Base-by-base conservation (phyloP, 1,139 yeast genomes). In the Candida sojae region DNA sequence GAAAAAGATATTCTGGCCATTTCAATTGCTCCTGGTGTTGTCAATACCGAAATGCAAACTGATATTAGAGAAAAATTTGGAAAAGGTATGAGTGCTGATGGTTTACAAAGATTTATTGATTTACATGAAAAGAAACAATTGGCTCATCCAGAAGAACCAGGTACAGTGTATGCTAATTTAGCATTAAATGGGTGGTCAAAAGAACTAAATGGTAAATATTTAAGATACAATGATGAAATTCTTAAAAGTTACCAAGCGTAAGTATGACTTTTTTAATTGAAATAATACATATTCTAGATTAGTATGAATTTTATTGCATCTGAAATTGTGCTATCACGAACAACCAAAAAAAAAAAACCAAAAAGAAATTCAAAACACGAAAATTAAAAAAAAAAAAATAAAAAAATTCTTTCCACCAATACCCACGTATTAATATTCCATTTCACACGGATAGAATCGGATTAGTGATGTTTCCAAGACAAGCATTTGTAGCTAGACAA, bases 21-120 rank as follows among this genome's bases (percentile, higher is more conserved):
- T 9, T 75, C 96, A 0, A 76, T 92, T 25, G 97, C 96, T 2
- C 98, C 98, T 0, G 98, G 98, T 4, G 96, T 89, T 1, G 97
- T 92, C 2, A 90, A 88, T 62, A 91, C 98, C 0, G 74, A 71
- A 21, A 92, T 92, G 97, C 98, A 92, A 68, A 62, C 59, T 10
- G 84, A 81, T 49, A 90, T 92, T 49, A 80, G 97, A 59, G 84
- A 80, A 25, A 61, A 59, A 50, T 79, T 79, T 58, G 82, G 82
- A 1, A 55, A 61, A 9, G 68, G 70, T 34, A 89, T 90, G 96
- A 70, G 75, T 0, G 68, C 73, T 0, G 82, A 77, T 17, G 75
- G 80, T 9, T 75, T 80, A 54, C 67, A 80, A 48, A 72, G 83
- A 54, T 91, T 91, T 64, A 68, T 74, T 5, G 83, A 82, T 42